These are phyloP conservation scores for Boletus insuetus DNA, from an alignment of 768 basidiomycete species.

Conservation along the genomic window DNA sequence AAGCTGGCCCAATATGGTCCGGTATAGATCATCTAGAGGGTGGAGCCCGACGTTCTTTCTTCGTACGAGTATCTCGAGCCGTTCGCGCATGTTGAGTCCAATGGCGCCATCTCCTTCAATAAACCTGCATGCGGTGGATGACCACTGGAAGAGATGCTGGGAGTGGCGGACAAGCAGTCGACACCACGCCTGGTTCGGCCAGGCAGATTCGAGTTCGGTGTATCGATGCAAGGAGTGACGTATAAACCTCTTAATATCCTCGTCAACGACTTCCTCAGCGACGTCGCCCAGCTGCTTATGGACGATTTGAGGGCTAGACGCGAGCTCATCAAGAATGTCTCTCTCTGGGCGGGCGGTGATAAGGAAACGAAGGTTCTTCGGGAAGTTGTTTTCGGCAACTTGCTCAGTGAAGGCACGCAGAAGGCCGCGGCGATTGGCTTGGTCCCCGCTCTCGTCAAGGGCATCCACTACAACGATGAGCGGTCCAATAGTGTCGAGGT, in stretches of 20 bases:
- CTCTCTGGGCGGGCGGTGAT: conserved; percentile 28
- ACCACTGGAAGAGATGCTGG: conserved; percentile 35
- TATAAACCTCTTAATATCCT: conserved; percentile 16
- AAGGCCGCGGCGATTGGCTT: conserved; percentile 14
- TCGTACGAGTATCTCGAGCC: conserved; percentile 11
- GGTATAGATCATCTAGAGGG: conserved; percentile 20
- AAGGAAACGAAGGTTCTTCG: conserved; percentile 24
- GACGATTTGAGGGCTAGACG: background rate
- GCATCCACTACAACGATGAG: conserved; percentile 36
- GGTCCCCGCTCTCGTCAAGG: conserved; percentile 29
- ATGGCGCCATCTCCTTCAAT: conserved; percentile 18
- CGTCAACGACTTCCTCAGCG: conserved; percentile 9
- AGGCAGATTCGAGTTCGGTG: conserved; percentile 13
- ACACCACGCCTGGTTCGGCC: conserved; percentile 23
- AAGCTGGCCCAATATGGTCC: conserved; percentile 17
- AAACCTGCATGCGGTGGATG: conserved; percentile 28
- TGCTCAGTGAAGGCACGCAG: conserved; percentile 18
- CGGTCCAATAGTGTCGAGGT: conserved; percentile 28
- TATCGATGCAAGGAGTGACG: conserved; percentile 8
- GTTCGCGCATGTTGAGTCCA: conserved; percentile 12
- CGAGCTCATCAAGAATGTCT: conserved; percentile 16
- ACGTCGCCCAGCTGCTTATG: conserved; percentile 18
- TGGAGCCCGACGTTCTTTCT: background rate
- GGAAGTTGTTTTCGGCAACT: conserved; percentile 12
- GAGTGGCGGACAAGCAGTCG: conserved; percentile 21